phyloP scores from a whole-genome alignment of 805 yeast genomes.

The Metschnikowia proteae region DNA sequence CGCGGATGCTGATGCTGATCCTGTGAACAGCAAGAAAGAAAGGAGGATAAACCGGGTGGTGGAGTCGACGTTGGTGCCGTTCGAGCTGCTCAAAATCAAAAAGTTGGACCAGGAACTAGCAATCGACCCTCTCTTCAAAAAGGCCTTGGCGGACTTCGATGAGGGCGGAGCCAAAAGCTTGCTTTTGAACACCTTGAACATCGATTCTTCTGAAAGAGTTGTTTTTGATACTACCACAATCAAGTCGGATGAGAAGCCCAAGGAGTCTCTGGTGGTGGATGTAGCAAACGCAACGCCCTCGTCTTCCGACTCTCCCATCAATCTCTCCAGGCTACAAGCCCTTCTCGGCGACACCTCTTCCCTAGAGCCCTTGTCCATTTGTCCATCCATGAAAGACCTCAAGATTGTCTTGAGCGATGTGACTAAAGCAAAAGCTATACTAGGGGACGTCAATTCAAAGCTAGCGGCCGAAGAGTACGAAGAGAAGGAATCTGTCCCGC shows the following conservation, averaged over 20 bases:
- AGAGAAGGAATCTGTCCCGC: neutral
- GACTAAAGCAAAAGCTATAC: conserved; percentile 45
- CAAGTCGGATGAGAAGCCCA: conserved; percentile 13
- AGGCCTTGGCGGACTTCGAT: conserved; percentile 72
- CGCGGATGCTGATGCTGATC: conserved; percentile 20
- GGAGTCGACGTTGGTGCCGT: conserved; percentile 25
- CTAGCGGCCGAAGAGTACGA: conserved; percentile 18
- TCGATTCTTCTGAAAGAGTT: conserved; percentile 52
- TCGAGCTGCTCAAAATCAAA: conserved; percentile 49
- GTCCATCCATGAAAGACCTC: conserved; percentile 69
- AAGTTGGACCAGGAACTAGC: conserved; percentile 60
- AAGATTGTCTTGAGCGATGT: conserved; percentile 56
- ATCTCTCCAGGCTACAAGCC: conserved; percentile 19
- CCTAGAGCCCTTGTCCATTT: conserved; percentile 40
- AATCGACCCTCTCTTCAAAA: conserved; percentile 72
- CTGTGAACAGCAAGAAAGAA: conserved; percentile 16
- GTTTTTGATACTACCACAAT: conserved; percentile 59
- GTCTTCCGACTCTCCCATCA: conserved; percentile 15
- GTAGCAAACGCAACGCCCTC: neutral
- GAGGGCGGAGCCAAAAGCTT: conserved; percentile 80
- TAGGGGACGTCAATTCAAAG: conserved; percentile 39
- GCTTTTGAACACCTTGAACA: conserved; percentile 55
- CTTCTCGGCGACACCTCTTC: conserved; percentile 22
- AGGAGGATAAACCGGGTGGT: conserved; percentile 20
- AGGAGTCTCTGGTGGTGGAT: conserved; percentile 6